Evolutionary conservation across 2,329 filamentous ascomycete species (phyloP).

Genomic region (Cordyceps cateniannulata): DNA sequence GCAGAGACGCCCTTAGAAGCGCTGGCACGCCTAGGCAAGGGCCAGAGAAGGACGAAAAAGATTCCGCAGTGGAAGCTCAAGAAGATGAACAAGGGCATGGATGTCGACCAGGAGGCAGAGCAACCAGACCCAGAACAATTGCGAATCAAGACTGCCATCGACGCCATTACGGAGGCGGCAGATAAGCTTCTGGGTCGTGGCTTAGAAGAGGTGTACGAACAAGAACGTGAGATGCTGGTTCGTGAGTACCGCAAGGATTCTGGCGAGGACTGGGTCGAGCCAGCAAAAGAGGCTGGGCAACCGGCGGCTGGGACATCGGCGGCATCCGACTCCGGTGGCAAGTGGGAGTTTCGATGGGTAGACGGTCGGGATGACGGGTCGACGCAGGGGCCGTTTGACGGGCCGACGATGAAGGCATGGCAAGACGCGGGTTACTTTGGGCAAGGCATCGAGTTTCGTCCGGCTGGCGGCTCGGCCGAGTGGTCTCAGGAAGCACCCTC

Average conservation of each 20-base stretch:
- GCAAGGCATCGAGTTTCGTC: slow-evolving; percentile 75
- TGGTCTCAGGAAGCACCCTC: slow-evolving; percentile 44
- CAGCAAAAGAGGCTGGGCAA: slow-evolving; percentile 44
- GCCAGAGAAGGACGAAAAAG: slow-evolving; percentile 52
- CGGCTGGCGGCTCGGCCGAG: slow-evolving; percentile 43
- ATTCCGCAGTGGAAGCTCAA: slow-evolving; percentile 64
- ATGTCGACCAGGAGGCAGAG: slow-evolving; percentile 62
- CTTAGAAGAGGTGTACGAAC: slow-evolving; percentile 85
- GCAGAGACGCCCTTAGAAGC: slow-evolving; percentile 87
- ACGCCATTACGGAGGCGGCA: slow-evolving; percentile 81
- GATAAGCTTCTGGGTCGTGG: slow-evolving; percentile 80
- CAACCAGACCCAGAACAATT: slow-evolving; percentile 67
- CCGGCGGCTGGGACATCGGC: slow-evolving; percentile 59
- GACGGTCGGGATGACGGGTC: slow-evolving; percentile 76
- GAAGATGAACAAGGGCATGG: slow-evolving; percentile 51
- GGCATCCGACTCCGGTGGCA: slow-evolving; percentile 25
- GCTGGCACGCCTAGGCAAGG: slow-evolving; percentile 69
- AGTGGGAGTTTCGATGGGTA: slow-evolving; percentile 89
- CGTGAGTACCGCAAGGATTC: slow-evolving; percentile 80
- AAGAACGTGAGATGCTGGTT: slow-evolving; percentile 75
- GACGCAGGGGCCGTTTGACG: slow-evolving; percentile 83
- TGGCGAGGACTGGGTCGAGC: slow-evolving; percentile 72
- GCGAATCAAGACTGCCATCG: slow-evolving; percentile 65
- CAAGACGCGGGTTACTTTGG: slow-evolving; percentile 87
- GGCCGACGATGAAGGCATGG: slow-evolving; percentile 82